phyloP scores from a whole-genome alignment of 2,329 filamentous ascomycete genomes.

The Pseudopyrenochaeta lycopersici region DNA sequence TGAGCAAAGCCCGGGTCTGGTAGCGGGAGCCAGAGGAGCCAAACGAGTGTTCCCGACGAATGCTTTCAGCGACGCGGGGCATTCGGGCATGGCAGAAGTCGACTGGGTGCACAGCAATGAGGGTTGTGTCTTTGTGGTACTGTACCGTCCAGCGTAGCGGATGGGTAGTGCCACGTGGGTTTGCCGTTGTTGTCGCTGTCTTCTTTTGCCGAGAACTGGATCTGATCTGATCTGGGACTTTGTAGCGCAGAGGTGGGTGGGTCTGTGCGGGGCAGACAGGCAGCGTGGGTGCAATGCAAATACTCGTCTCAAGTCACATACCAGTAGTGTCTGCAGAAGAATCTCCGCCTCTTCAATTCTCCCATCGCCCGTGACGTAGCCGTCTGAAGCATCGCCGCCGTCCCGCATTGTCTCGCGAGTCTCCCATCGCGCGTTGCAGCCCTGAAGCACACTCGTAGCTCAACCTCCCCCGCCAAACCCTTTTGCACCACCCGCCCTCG shows the following conservation, averaged over 20 bases:
- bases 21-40: not conserved
- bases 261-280: constrained; percentile 29
- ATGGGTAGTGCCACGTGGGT: not conserved
- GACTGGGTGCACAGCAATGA: not conserved
- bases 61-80: not conserved
- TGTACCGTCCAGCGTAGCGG: constrained; percentile 1
- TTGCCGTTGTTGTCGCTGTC: not conserved
- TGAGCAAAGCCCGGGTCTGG: not conserved
- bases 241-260: constrained; percentile 15
- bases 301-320: constrained; percentile 22
- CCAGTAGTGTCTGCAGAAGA: constrained; percentile 12
- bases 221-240: constrained; percentile 13
- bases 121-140: constrained; percentile 5
- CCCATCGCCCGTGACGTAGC: constrained; percentile 1
- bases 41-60: not conserved
- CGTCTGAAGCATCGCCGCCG: constrained; percentile 1
- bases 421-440: constrained; percentile 11
- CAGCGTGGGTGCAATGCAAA: constrained; percentile 23
- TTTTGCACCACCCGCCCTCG: constrained; percentile 21
- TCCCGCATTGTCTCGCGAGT: constrained; percentile 11
- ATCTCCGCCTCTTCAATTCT: constrained; percentile 9
- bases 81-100: not conserved
- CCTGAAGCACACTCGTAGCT: constrained; percentile 9
- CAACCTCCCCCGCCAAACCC: constrained; percentile 13
- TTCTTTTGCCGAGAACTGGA: constrained; percentile 11